Base-by-base conservation (phyloP, 495 filamentous ascomycete species). In the Cercophora scortea region DNA sequence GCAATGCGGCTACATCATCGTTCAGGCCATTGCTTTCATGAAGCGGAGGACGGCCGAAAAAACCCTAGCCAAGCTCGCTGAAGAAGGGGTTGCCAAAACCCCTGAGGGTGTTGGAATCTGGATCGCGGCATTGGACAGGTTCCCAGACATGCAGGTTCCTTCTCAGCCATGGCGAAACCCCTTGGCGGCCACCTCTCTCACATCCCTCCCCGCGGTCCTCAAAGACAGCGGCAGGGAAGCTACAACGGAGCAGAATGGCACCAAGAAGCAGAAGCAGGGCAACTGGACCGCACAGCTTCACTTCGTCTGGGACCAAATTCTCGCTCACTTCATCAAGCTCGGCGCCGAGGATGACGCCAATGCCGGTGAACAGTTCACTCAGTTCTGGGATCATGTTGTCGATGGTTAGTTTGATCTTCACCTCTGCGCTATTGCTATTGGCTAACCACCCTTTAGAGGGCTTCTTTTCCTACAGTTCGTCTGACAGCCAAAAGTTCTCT, bases 61-160 rank as follows among this genome's bases (percentile, higher is more conserved):
- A 18, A 79, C 87, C 0, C 70, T 96, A 51, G 70, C 83, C 47
- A 76, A 71, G 12, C 56, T 95, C 8, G 70, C 72, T 18, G 75
- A 82, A 36, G 73, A 78, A 42, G 84, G 86, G 0, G 66, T 93
- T 41, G 80, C 79, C 16, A 81, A 84, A 58, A 90, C 88, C 5
- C 84, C 88, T 0, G 92, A 97, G 62, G 92, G 92, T 15, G 79
- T 96, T 42, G 88, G 88, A 4, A 80, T 96, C 50, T 98, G 92
- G 92, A 72, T 96, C 47, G 76, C 74, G 8, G 77, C 85, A 10
- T 71, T 76, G 53, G 77, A 81, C 51, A 66, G 73, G 42, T 89
- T 87, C 59, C 81, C 88, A 0, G 68, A 77, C 6, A 76, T 83
- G 44, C 74, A 74, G 15, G 73, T 88, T 13, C 88, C 88, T 41